These are phyloP conservation scores for Gentiana straminea DNA, from an alignment of 257 asterid species.

Conservation along the genomic window DNA sequence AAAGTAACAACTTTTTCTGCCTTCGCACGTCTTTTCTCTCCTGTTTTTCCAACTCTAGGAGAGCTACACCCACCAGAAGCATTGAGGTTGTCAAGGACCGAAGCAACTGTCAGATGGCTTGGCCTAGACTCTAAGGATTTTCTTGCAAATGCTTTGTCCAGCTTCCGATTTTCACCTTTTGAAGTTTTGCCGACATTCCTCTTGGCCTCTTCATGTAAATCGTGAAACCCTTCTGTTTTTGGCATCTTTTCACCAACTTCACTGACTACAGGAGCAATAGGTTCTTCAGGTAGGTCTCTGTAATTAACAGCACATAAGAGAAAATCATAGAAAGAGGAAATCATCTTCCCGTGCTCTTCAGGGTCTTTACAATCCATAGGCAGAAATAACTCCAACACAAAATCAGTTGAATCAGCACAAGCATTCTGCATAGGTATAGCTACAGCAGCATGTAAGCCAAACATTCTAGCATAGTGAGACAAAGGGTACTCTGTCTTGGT, in stretches of 20 bases:
- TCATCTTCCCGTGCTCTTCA: conserved; percentile 58
- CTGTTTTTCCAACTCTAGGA: conserved; percentile 17
- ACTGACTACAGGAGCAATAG: conserved; percentile 9
- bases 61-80: conserved; percentile 40
- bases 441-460: conserved; percentile 68
- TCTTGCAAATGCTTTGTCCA: conserved; percentile 11
- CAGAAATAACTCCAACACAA: conserved; percentile 80
- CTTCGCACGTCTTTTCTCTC: conserved; percentile 62
- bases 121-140: conserved; percentile 16
- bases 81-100: conserved; percentile 22
- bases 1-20: conserved; percentile 84
- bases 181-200: conserved; percentile 21
- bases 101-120: conserved; percentile 21
- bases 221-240: conserved; percentile 1
- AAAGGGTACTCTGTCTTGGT: conserved; percentile 81
- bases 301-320: conserved; percentile 63
- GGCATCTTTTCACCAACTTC: conserved; percentile 15
- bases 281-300: conserved; percentile 48
- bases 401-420: conserved; percentile 53
- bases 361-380: conserved; percentile 49
- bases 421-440: conserved; percentile 76
- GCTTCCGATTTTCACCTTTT: conserved; percentile 18
- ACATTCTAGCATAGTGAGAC: conserved; percentile 85
- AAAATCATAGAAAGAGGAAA: conserved; percentile 58
- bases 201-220: conserved; percentile 13